These are phyloP conservation scores for Raffaelea albimanens DNA, from an alignment of 2,329 filamentous ascomycete genomes.

Conservation along the genomic window DNA sequence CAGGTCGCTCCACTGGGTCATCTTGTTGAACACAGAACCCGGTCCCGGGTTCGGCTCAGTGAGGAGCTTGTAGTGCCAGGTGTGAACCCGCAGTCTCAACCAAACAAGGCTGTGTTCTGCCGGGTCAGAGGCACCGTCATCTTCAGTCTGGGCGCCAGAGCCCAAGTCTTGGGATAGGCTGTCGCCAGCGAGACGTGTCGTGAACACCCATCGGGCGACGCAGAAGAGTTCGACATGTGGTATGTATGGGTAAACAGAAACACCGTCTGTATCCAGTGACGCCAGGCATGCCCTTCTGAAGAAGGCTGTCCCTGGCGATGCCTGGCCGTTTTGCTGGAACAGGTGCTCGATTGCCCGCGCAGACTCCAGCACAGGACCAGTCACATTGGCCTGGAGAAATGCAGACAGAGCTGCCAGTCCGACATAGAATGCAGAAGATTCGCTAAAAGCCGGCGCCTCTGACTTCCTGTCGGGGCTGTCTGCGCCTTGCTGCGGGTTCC, in stretches of 20 bases:
- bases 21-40: constrained; percentile 45
- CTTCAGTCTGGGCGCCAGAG: not conserved
- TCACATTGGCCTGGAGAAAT: constrained; percentile 82
- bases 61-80: constrained; percentile 56
- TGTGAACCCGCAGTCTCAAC: constrained; percentile 61
- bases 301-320: constrained; percentile 14
- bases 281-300: constrained; percentile 53
- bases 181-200: not conserved
- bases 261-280: constrained; percentile 70
- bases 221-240: constrained; percentile 77
- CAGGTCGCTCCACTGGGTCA: constrained; percentile 49
- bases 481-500: not conserved
- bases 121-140: constrained; percentile 18
- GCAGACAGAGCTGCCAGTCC: constrained; percentile 63
- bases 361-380: constrained; percentile 63
- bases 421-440: constrained; percentile 26
- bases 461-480: no score
- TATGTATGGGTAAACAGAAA: constrained; percentile 75
- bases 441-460: not conserved
- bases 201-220: constrained; percentile 43
- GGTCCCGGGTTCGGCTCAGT: constrained; percentile 45
- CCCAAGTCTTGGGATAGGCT: no score
- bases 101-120: constrained; percentile 37
- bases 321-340: constrained; percentile 18
- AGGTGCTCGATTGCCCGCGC: constrained; percentile 21